Base-by-base conservation (phyloP, 78 protist species). In the Dictyostelium firmibasis region DNA sequence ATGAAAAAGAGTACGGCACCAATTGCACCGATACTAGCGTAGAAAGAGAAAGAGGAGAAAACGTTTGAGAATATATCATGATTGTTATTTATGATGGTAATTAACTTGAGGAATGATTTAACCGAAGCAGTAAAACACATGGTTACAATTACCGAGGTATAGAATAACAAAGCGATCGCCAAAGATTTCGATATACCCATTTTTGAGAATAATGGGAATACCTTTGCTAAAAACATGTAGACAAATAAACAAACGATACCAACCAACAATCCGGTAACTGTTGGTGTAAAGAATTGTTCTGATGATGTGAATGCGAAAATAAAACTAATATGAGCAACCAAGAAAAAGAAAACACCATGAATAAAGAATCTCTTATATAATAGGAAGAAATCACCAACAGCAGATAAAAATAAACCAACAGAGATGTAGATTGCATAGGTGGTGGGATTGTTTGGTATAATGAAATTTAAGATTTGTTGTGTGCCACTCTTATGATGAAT, bases 121-220 rank as follows among this genome's bases (percentile, higher is more conserved):
- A 89, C 72, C 0, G 94, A 81, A 0, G 94, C 94, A 16, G 94
- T 89, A 75, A 57, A 81, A 33, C 94, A 89, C 94, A 89, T 89
- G 2, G 94, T 81, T n/a, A 89, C 75, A 38, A 89, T 89, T 33
- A 89, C 94, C 3, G 75, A 47, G 14, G 85, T 81, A 81, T 89
- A 89, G 57, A 89, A 89, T 36, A 89, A 70, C 31, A 89, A 57
- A 4, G 87, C 94, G 13, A 89, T 38, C 0, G 62, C 69, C 16
- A 89, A 18, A 11, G 94, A 44, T 7, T 27, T 62, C 1, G 86
- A 76, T 3, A 76, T 89, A 6, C 79, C 79, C 50, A 44, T 36
- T 16, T 60, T 47, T 3, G 76, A 60, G 38, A 89, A 89, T 27
- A 89, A 18, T 89, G 94, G 94, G 29, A 81, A 60, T 25, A 89